Conservation (phyloP, 768 basidiomycete genomes). For the Rhizopogon rudus region DNA sequence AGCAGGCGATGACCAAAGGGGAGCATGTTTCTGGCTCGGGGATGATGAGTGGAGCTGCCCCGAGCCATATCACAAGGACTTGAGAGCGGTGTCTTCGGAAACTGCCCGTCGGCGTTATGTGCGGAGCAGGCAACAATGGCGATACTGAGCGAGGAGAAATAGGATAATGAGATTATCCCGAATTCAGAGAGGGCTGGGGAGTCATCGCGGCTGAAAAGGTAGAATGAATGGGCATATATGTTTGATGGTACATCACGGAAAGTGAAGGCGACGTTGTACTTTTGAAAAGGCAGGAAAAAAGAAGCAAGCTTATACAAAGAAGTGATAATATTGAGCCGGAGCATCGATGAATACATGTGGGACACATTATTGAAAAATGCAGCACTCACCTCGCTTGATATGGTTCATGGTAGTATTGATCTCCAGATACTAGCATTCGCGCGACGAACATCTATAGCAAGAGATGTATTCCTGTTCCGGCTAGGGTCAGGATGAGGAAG, state of each 20-base stretch:
- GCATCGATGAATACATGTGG: background rate
- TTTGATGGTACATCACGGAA: background rate
- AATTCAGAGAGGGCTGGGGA: conserved; percentile 30
- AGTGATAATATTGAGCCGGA: background rate
- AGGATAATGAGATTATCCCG: conserved; percentile 25
- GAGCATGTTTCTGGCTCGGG: conserved; percentile 12
- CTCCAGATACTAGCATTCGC: conserved; percentile 39
- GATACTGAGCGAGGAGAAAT: conserved; percentile 11
- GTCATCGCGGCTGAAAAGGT: conserved; percentile 20
- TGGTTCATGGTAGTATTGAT: conserved; percentile 31
- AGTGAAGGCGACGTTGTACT: background rate
- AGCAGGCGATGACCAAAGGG: conserved; percentile 17
- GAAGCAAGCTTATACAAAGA: no score
- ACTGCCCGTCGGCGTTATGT: conserved; percentile 10
- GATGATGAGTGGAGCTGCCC: background rate
- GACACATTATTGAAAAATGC: background rate
- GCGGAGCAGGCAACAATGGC: conserved; percentile 12
- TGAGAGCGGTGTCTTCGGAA: conserved; percentile 10
- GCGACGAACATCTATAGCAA: conserved; percentile 8
- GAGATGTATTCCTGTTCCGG: no score
- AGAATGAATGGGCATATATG: background rate
- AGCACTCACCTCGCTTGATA: conserved; percentile 26
- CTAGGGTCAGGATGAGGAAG: no score
- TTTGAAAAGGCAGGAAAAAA: background rate
- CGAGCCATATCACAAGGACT: conserved; percentile 14